Evolutionary conservation across 1,284 basidiomycete genomes (phyloP), one percentile per base, ranked within the genome.

Genomic region (Megacollybia platyphylla): DNA sequence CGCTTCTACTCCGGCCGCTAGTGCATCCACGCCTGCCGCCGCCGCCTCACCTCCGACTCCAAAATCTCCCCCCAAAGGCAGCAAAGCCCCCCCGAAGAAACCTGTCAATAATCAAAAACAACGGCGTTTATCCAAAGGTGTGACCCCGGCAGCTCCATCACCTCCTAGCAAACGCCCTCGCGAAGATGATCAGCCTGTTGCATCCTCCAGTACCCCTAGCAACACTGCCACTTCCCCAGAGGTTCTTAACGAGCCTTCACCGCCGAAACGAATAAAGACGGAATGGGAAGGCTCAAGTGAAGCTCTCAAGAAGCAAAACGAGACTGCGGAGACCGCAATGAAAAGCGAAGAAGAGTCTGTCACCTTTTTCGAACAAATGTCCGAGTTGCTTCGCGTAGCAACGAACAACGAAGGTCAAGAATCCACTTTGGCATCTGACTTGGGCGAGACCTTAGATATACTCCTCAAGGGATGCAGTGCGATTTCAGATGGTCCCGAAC

Each of bases 231-330:
- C 41, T 29, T 40, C 51, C 54, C 41, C 59, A 10, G 51, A 59
- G 31, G 60, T 64, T 24, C 59, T 64, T 5, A 64, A 66, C 45
- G 71, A 73, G 42, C 74, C 74, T 7, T 79, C 78, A 2, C 76
- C 81, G 3, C 75, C 79, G 13, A 87, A 87, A 61, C 75, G 79
- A 41, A 53, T 60, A 34, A 85, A 78, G 64, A 73, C 68, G 9
- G 80, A 86, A 42, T 82, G 76, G 74, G 79, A 80, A 38, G 71
- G 71, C 11, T 59, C 68, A 7, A 76, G 62, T 47, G 76, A 80
- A 35, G 67, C 60, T 18, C 52, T 73, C 41, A 53, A 65, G 48
- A 74, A 71, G 60, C 74, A 71, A 55, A 61, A 70, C 17, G 72
- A 75, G 45, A 68, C 67, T 36, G 57, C 71, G 4, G 75, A 79